Evolutionary conservation across 768 basidiomycete genomes (phyloP).

Genomic region (Termitomyces sp.): DNA sequence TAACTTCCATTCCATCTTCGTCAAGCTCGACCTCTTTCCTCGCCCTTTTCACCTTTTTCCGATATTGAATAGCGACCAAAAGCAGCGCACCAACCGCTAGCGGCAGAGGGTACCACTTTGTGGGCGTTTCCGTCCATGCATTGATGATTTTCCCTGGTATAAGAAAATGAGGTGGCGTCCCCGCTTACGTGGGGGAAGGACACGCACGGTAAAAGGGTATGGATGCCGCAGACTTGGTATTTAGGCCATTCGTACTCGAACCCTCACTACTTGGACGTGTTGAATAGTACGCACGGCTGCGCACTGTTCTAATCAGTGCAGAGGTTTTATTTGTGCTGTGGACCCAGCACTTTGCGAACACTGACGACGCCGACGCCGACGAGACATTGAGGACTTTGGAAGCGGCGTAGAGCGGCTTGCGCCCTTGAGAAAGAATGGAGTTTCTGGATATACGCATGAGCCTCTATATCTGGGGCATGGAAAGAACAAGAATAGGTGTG

Average conservation of each 20-base stretch:
- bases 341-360: conserved; percentile 46
- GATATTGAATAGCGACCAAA: conserved; percentile 72
- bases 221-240: conserved; percentile 19
- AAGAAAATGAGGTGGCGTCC: conserved; percentile 1
- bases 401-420: conserved; percentile 51
- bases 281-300: conserved; percentile 32
- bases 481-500: not conserved
- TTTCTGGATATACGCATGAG: conserved; percentile 48
- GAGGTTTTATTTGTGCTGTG: conserved; percentile 49
- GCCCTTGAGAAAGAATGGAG: conserved; percentile 43
- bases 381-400: conserved; percentile 49
- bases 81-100: conserved; percentile 87
- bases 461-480: conserved; percentile 9
- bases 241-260: conserved; percentile 12
- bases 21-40: conserved; percentile 69
- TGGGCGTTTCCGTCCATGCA: conserved; percentile 84
- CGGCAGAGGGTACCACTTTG: conserved; percentile 94
- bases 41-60: conserved; percentile 46
- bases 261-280: conserved; percentile 25
- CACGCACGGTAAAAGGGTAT: conserved; percentile 50
- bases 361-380: conserved; percentile 39
- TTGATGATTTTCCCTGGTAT: conserved; percentile 58
- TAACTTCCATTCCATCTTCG: conserved; percentile 76
- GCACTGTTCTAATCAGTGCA: conserved; percentile 40
- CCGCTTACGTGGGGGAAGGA: not conserved